Evolutionary conservation across 371 early-diverging fungal genomes (phyloP).

Genomic region (Mortierella sp.): DNA sequence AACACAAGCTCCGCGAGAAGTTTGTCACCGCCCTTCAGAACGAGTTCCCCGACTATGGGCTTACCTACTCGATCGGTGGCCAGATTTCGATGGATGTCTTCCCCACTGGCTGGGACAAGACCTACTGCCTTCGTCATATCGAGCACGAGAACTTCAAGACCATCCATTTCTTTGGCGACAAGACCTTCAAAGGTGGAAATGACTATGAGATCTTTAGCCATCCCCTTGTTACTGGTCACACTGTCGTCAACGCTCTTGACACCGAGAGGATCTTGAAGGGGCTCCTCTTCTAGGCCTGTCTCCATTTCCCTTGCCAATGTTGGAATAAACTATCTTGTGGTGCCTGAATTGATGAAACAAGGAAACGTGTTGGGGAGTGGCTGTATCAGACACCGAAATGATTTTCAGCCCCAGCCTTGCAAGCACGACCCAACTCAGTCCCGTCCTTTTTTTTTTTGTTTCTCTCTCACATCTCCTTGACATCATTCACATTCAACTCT

Average conservation of each 20-base stretch:
- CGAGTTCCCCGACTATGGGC: conserved; percentile 89
- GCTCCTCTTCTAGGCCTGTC: conserved; percentile 71
- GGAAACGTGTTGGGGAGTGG: too few species aligned
- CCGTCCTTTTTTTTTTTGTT: neutral
- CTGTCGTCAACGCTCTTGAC: conserved; percentile 94
- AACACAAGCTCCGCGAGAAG: conserved; percentile 84
- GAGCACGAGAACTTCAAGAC: conserved; percentile 89
- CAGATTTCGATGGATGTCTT: conserved; percentile 99
- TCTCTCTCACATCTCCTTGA: neutral
- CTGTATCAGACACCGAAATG: too few species aligned
- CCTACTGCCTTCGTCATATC: conserved; percentile 97
- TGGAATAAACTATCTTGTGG: too few species aligned
- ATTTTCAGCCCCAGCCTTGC: too few species aligned
- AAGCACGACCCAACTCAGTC: neutral
- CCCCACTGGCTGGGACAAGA: conserved; percentile 99
- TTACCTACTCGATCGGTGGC: conserved; percentile 99
- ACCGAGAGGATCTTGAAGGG: conserved; percentile 91
- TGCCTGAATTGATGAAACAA: too few species aligned
- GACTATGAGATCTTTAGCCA: conserved; percentile 99
- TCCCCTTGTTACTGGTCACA: conserved; percentile 88
- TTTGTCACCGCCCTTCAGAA: conserved; percentile 90
- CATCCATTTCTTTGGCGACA: conserved; percentile 99
- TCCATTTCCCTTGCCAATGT: neutral
- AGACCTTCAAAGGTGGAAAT: conserved; percentile 98
- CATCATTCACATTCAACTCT: neutral